Conservation (phyloP, 192 early-diverging fungal species). For the Umbelopsis vinacea region DNA sequence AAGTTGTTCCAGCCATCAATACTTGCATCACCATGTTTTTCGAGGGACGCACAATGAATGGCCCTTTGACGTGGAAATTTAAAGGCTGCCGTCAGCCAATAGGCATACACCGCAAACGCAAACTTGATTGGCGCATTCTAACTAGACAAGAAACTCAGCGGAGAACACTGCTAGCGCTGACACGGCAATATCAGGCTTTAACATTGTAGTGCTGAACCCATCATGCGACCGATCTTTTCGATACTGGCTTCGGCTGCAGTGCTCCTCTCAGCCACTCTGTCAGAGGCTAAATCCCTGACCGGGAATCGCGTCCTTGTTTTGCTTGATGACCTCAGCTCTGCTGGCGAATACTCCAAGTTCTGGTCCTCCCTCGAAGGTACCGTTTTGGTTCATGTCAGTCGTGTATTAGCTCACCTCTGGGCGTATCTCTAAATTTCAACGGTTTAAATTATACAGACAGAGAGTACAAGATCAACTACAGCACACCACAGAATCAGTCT, state of each 20-base stretch:
- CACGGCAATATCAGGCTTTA: neutral
- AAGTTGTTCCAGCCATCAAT: no score
- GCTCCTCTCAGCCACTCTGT: constrained; percentile 1
- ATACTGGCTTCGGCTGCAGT: constrained; percentile 33
- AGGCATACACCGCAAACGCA: neutral
- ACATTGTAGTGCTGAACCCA: constrained; percentile 5
- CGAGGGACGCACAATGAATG: no score
- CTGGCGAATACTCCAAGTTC: constrained; percentile 56
- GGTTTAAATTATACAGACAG: constrained; percentile 47
- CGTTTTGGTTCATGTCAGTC: no score
- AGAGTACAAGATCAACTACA: constrained; percentile 62
- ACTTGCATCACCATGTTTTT: no score
- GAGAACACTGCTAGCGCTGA: neutral
- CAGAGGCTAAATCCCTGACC: constrained; percentile 61
- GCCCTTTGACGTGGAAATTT: no score
- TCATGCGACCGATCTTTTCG: constrained; percentile 23
- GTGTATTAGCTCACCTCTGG: no score
- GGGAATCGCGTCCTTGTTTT: constrained; percentile 73
- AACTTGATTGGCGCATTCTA: constrained; percentile 1
- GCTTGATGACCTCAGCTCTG: constrained; percentile 57
- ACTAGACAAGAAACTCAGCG: constrained; percentile 9
- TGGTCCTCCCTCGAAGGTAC: constrained; percentile 63
- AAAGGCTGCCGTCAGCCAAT: neutral
- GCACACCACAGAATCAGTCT: constrained; percentile 55
- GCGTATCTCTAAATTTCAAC: neutral